Conservation (phyloP, 352 stramenopile genomes). For the Plasmopara muralis region DNA sequence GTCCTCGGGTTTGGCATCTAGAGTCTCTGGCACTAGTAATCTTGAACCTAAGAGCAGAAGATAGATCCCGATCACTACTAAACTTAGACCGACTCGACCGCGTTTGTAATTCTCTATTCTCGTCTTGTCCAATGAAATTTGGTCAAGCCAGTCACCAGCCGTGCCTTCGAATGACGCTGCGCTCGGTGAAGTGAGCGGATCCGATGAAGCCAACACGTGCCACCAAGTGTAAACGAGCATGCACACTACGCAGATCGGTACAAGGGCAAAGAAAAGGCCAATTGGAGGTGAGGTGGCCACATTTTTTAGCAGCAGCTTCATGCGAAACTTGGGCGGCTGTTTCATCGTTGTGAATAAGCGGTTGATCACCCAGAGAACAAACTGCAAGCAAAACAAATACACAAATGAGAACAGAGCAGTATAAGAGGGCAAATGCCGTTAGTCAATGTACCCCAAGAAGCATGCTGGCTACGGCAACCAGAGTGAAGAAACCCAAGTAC, state of each 20-base stretch:
- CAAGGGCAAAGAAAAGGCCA: constrained; percentile 60
- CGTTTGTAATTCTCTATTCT: constrained; percentile 80
- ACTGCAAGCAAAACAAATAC: constrained; percentile 20
- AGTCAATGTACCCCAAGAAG: constrained; percentile 66
- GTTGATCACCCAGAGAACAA: constrained; percentile 91
- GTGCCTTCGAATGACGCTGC: constrained; percentile 78
- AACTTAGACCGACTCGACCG: constrained; percentile 77
- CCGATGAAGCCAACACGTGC: constrained; percentile 46
- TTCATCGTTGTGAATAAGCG: constrained; percentile 94
- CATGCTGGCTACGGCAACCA: constrained; percentile 86
- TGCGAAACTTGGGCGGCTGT: constrained; percentile 90
- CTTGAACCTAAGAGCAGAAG: constrained; percentile 52
- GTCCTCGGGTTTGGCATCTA: constrained; percentile 70
- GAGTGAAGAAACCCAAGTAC: constrained; percentile 92
- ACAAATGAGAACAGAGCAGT: not conserved
- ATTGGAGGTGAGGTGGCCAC: constrained; percentile 78
- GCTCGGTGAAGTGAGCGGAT: constrained; percentile 43
- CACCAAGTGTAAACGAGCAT: constrained; percentile 82
- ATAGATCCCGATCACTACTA: constrained; percentile 82
- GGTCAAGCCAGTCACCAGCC: constrained; percentile 84
- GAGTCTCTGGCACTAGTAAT: constrained; percentile 81
- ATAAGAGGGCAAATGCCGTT: not conserved
- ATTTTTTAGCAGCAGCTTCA: constrained; percentile 86
- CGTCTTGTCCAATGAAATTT: constrained; percentile 70
- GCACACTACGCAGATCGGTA: constrained; percentile 51